Evolutionary conservation across 2,329 filamentous ascomycete species (phyloP), one percentile per base, ranked within the genome.

Genomic region (Penicillium sp.): DNA sequence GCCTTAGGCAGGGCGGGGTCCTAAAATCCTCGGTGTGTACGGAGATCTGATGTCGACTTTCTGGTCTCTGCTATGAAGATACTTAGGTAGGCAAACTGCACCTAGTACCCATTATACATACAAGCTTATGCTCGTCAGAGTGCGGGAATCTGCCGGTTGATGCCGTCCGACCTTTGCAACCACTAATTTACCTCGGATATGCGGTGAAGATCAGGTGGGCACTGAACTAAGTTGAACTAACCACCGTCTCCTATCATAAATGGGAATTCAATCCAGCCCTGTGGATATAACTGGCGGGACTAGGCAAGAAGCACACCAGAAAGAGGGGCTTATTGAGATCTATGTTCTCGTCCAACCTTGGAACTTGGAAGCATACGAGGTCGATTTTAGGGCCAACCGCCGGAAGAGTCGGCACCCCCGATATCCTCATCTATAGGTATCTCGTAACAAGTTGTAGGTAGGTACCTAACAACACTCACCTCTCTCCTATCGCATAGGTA

Each of bases 1-100:
- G 42, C 43, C 43, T 46, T n/a, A 46, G 43, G 43, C 43, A 39
- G 5, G 28, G 43, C 43, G 43, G 43, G 43, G 42, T 37, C 37
- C 33, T 38, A 13, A 25, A 25, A 25, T 25, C 30, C 16, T 18
- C 31, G 30, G 30, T 27, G 30, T 34, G n/a, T 42, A 18, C n/a
- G n/a, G n/a, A n/a, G n/a, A n/a, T 42, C 19, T 42, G 30, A 25
- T n/a, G 9, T 41, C 38, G 28, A 41, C 2, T 22, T 22, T 3
- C 3, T 22, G 19, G 6, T 22, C 19, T 22, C 19, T 22, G 19
- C 6, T 22, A 22, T 22, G 19, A 22, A 22, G 19, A 6, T 22
- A 22, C 19, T 22, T 22, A 22, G 19, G 19, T 6, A 3, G 19
- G n/a, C n/a, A n/a, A n/a, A 22, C 19, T 22, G 19, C 6, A 22